Percentiles rank a stretch among this genome's conserved stretches.
These are phyloP conservation scores for Coprinopsis sp. DNA, from an alignment of 768 basidiomycete species.

Conservation along the genomic window DNA sequence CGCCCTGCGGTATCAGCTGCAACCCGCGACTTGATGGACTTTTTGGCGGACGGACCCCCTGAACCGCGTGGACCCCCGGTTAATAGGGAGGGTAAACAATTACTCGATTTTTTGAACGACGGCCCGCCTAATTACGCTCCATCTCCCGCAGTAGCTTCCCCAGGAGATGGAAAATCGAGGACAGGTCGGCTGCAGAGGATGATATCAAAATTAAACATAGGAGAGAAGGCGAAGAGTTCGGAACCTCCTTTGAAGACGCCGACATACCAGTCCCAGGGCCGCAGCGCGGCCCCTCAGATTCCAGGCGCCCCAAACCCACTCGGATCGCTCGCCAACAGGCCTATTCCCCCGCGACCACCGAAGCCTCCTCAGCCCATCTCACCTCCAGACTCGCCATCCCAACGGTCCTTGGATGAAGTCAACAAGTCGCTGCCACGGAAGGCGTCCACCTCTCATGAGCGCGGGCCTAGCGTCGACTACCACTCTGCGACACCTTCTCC, in stretches of 20 bases:
- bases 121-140: slow-evolving; percentile 45
- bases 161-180: slow-evolving; percentile 49
- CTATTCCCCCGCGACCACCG: slow-evolving; percentile 57
- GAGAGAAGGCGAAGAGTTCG: slow-evolving; percentile 32
- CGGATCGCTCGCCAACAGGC: slow-evolving; percentile 51
- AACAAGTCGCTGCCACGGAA: slow-evolving; percentile 18
- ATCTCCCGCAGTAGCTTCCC: slow-evolving; percentile 24
- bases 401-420: slow-evolving; percentile 37
- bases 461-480: neutral
- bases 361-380: slow-evolving; percentile 41
- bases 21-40: slow-evolving; percentile 54
- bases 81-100: slow-evolving; percentile 42
- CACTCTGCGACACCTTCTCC: slow-evolving; percentile 15
- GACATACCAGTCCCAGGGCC: slow-evolving; percentile 7
- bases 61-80: slow-evolving; percentile 30
- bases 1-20: slow-evolving; percentile 33
- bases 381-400: slow-evolving; percentile 42
- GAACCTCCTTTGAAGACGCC: slow-evolving; percentile 16
- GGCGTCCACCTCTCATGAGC: slow-evolving; percentile 1
- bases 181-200: slow-evolving; percentile 69
- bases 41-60: slow-evolving; percentile 53
- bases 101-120: slow-evolving; percentile 55
- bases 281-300: slow-evolving; percentile 4
- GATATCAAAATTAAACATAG: slow-evolving; percentile 71
- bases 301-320: slow-evolving; percentile 22